These are phyloP conservation scores for Melastoma malabathricum DNA, from an alignment of 345 rosid species.

Conservation along the genomic window DNA sequence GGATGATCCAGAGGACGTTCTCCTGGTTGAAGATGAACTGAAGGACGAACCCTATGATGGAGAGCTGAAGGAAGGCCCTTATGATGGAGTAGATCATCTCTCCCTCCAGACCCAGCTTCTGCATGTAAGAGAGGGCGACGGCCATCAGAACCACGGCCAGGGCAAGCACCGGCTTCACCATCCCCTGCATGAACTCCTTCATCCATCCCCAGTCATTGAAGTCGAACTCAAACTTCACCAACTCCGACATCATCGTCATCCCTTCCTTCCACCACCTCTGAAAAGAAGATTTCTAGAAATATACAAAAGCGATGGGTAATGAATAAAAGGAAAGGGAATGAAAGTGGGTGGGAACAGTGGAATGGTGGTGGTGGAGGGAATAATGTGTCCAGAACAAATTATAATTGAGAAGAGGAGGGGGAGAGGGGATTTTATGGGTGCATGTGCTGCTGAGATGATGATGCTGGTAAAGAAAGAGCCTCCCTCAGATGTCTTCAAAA, in stretches of 20 bases:
- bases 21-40: conserved; percentile 63
- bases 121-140: conserved; percentile 38
- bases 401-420: too few relatives aligned
- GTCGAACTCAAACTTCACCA: background rate
- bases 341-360: too few relatives aligned
- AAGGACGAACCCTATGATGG: conserved; percentile 77
- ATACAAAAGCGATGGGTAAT: too few relatives aligned
- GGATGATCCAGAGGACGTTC: conserved; percentile 50
- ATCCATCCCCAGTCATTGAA: conserved; percentile 29
- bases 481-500: too few relatives aligned
- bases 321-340: too few relatives aligned
- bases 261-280: too few relatives aligned
- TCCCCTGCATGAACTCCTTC: conserved; percentile 41
- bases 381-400: too few relatives aligned
- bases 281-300: too few relatives aligned
- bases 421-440: too few relatives aligned
- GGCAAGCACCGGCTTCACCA: conserved; percentile 76
- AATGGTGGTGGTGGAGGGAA: too few relatives aligned
- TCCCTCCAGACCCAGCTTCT: conserved; percentile 58
- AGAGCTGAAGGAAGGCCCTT: conserved; percentile 73
- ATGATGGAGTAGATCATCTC: conserved; percentile 69
- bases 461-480: background rate
- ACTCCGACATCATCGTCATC: background rate
- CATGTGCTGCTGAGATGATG: background rate
- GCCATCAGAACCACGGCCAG: conserved; percentile 66